Evolutionary conservation across 768 basidiomycete species (phyloP), one percentile per base, ranked within the genome.

Genomic region (Psilocybe azurescens): DNA sequence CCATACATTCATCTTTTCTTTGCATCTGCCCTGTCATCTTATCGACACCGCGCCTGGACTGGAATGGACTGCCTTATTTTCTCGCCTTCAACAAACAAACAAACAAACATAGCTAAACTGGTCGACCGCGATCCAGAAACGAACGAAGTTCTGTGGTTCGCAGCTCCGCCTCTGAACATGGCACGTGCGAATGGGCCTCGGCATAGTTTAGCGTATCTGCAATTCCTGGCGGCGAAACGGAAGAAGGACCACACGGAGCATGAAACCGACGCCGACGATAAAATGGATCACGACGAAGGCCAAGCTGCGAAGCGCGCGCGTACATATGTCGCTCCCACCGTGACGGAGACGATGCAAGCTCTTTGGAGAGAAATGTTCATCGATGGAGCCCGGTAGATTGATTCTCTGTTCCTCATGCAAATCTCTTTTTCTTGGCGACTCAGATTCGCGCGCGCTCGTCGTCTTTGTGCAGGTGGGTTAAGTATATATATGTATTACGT

Each of bases 61-160:
- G 41, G 11, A 41, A 30, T 36, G 29, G 33, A 41, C 13, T 54
- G 39, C 56, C 55, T 13, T 46, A 10, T 32, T 36, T 53, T 10
- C 38, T 51, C n/a, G 38, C 44, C 47, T 13, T 57, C 56, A 38
- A 8, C 2, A 14, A 39, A 39, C 38, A 39, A 8, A 33, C 24
- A 24, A 24, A 24, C 24, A 24, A 54, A 11, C 60, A 13, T 67
- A 95, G 94, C 87, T 14, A 83, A 82, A 62, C 81, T 91, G 49
- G 96, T 97, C 73, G 93, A 96, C 65, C 83, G 91, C 9, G 93
- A 95, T 67, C 88, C 93, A 0, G 85, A 86, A 47, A 90, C 92
- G 29, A 89, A 90, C 67, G 89, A 95, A 70, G 80, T 96, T 7
- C 76, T 97, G 51, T 97, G 96, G 96, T 98, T 97, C 73, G 83